These are phyloP conservation scores for Rhodotorula sp. DNA, from an alignment of 1,284 basidiomycete species.

Conservation along the genomic window DNA sequence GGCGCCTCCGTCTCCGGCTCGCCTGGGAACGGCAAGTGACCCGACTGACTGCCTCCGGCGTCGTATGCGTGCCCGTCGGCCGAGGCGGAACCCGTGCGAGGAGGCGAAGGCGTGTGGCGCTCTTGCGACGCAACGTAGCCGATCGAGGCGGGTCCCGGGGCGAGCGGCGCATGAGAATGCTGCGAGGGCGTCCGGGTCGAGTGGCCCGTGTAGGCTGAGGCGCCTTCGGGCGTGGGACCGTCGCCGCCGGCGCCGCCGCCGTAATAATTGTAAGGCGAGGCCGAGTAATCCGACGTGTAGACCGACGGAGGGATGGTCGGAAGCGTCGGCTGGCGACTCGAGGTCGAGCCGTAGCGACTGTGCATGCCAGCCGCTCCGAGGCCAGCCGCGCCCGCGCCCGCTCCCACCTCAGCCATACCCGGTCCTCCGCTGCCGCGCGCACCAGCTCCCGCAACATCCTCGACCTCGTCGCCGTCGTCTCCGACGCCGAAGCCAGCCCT, in stretches of 20 bases:
- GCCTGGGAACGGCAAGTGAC: conserved; percentile 31
- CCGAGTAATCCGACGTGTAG: conserved; percentile 18
- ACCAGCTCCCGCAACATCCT: neutral
- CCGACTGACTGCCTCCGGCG: conserved; percentile 4
- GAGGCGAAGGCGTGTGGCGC: conserved; percentile 35
- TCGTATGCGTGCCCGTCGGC: conserved; percentile 15
- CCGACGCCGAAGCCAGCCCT: conserved; percentile 41
- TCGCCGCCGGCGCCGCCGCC: conserved; percentile 8
- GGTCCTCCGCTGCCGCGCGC: neutral
- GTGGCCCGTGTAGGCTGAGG: conserved; percentile 18
- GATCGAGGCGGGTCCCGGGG: conserved; percentile 14
- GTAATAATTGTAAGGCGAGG: neutral
- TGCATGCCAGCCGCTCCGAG: conserved; percentile 20
- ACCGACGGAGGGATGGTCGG: conserved; percentile 35
- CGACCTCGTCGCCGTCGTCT: conserved; percentile 39
- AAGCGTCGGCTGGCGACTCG: conserved; percentile 26
- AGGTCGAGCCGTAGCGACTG: conserved; percentile 21
- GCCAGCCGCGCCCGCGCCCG: conserved; percentile 33
- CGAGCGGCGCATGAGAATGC: conserved; percentile 33
- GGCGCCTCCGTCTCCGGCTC: conserved; percentile 20
- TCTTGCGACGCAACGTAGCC: conserved; percentile 26
- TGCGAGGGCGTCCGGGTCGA: conserved; percentile 19
- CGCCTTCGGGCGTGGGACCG: conserved; percentile 8
- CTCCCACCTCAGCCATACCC: conserved; percentile 21
- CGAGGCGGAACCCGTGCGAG: conserved; percentile 19